These are phyloP conservation scores for Boletellus ananiceps DNA, from an alignment of 768 basidiomycete genomes.

Conservation along the genomic window DNA sequence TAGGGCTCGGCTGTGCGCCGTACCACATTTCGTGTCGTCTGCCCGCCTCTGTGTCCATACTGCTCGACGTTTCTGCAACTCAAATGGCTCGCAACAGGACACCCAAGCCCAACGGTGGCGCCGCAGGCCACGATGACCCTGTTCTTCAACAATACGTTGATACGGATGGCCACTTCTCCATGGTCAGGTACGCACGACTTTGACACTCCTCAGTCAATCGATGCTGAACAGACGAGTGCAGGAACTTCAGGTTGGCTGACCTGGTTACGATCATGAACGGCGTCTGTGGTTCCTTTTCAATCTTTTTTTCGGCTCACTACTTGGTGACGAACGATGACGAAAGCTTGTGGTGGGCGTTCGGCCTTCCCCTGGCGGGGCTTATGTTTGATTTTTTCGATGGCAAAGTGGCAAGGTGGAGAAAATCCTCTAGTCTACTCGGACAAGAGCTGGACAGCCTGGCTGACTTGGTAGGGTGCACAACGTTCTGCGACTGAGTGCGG, in stretches of 20 bases:
- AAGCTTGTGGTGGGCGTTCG: constrained; percentile 82
- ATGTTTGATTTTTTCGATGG: constrained; percentile 98
- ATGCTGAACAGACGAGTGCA: constrained; percentile 31
- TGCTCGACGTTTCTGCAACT: neutral
- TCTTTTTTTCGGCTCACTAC: constrained; percentile 91
- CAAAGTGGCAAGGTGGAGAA: constrained; percentile 96
- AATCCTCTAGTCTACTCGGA: constrained; percentile 90
- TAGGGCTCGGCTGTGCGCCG: constrained; percentile 5
- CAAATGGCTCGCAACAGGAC: constrained; percentile 30
- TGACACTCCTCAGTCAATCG: constrained; percentile 10
- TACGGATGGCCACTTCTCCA: constrained; percentile 92
- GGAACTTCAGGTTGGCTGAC: constrained; percentile 97
- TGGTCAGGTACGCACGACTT: constrained; percentile 68
- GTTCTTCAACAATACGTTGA: constrained; percentile 80
- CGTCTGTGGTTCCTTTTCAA: constrained; percentile 92
- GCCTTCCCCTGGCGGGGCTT: constrained; percentile 86
- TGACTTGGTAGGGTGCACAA: constrained; percentile 59
- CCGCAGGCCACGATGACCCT: constrained; percentile 16
- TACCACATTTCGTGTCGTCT: constrained; percentile 30
- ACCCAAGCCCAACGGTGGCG: constrained; percentile 19
- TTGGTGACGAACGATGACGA: constrained; percentile 72
- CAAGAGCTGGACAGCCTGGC: constrained; percentile 97
- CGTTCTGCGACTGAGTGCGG: constrained; percentile 1
- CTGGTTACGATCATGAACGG: constrained; percentile 99
- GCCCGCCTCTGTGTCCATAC: constrained; percentile 8